Conservation (phyloP, 2,329 filamentous ascomycete genomes). For the Fusarium verticillioides region DNA sequence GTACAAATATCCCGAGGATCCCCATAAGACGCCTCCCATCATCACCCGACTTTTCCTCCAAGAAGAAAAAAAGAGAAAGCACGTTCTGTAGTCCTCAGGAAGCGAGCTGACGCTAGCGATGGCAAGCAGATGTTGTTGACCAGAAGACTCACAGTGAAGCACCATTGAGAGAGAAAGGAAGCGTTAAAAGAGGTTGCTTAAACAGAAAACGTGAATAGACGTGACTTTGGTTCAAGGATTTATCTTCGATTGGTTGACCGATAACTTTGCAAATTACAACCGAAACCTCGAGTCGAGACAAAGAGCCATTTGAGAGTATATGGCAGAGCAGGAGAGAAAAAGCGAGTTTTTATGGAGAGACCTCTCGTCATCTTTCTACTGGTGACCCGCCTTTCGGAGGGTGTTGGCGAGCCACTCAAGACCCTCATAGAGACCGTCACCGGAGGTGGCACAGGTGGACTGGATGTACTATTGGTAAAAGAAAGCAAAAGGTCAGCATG, state of each 20-base stretch:
- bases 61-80: constrained; percentile 45
- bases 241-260: constrained; percentile 66
- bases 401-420: constrained; percentile 91
- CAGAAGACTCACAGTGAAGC: constrained; percentile 47
- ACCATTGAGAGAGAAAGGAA: constrained; percentile 44
- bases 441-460: constrained; percentile 98
- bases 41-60: constrained; percentile 47
- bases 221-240: constrained; percentile 52
- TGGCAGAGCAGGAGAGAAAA: constrained; percentile 54
- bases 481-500: constrained; percentile 40
- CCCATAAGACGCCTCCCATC: constrained; percentile 47
- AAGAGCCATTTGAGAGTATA: constrained; percentile 55
- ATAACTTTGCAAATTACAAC: constrained; percentile 69
- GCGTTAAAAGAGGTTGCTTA: constrained; percentile 39
- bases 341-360: constrained; percentile 47
- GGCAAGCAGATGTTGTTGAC: constrained; percentile 40
- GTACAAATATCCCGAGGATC: constrained; percentile 46
- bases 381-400: constrained; percentile 78
- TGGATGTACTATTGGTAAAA: constrained; percentile 84
- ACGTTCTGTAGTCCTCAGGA: constrained; percentile 41
- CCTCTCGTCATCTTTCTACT: constrained; percentile 61
- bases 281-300: constrained; percentile 60
- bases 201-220: constrained; percentile 45
- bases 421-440: constrained; percentile 99
- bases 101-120: constrained; percentile 37